phyloP scores from a whole-genome alignment of 2,329 filamentous ascomycete species.

The Colletotrichum sp. region DNA sequence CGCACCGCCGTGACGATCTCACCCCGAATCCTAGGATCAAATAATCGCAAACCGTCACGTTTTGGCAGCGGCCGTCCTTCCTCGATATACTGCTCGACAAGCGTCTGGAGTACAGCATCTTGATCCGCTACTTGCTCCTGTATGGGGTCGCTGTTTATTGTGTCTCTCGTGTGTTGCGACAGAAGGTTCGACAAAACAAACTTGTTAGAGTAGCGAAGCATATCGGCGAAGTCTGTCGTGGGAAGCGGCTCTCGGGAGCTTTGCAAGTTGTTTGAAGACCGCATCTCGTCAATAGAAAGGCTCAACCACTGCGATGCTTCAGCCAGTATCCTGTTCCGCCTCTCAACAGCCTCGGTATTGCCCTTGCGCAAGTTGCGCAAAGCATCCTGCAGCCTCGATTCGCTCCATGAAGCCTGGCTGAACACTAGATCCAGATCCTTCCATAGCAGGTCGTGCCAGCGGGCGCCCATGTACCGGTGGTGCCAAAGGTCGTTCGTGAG shows the following conservation, averaged over 20 bases:
- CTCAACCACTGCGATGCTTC: conserved; percentile 20
- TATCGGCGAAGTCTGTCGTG: conserved; percentile 19
- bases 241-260: conserved; percentile 10
- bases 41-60: conserved; percentile 6
- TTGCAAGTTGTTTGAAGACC: conserved; percentile 1
- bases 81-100: conserved; percentile 17
- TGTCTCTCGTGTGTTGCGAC: conserved; percentile 14
- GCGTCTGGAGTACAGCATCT: not conserved
- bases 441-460: conserved; percentile 22
- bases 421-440: conserved; percentile 20
- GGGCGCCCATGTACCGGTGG: conserved; percentile 19
- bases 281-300: conserved; percentile 19
- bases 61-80: conserved; percentile 11
- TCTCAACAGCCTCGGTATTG: conserved; percentile 8
- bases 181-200: conserved; percentile 13
- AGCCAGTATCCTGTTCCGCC: conserved; percentile 14
- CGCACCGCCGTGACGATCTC: conserved; percentile 36
- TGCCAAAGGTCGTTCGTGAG: conserved; percentile 24
- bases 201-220: conserved; percentile 17
- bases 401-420: conserved; percentile 15
- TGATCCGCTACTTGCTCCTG: not conserved
- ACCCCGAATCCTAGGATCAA: conserved; percentile 17
- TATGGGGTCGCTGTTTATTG: not conserved
- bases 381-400: conserved; percentile 6
- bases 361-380: not conserved